These are phyloP conservation scores for Chara braunii DNA, from an alignment of 139 green algal genomes.

Conservation along the genomic window DNA sequence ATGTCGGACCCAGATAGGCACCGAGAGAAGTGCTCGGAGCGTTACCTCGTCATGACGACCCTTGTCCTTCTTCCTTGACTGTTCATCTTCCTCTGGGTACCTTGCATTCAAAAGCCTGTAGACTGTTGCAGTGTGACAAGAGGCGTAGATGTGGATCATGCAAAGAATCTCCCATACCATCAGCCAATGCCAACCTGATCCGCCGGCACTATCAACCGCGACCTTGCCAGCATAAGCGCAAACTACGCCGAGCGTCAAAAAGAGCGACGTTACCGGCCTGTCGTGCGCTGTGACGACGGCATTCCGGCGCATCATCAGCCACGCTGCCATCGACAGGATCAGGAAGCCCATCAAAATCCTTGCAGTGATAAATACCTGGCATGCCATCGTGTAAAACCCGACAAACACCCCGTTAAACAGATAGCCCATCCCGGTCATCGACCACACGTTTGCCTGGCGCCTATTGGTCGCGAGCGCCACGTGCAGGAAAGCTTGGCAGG, in stretches of 20 bases:
- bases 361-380: not conserved
- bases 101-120: no score
- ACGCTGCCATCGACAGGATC: not conserved
- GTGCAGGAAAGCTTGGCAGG: not conserved
- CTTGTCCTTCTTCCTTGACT: no score
- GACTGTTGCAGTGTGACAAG: not conserved
- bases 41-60: no score
- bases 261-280: not conserved
- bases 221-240: slow-evolving; percentile 3
- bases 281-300: not conserved
- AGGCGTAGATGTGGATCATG: not conserved
- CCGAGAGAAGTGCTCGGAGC: no score
- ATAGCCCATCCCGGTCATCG: no score
- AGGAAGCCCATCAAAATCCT: not conserved
- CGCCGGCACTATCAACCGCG: not conserved
- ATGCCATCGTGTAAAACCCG: not conserved
- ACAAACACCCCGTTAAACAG: not conserved
- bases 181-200: not conserved
- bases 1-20: no score
- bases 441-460: no score
- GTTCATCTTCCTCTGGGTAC: no score
- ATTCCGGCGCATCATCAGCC: slow-evolving; percentile 4
- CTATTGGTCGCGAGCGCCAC: not conserved
- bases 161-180: slow-evolving; percentile 6
- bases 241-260: not conserved